A percentile compares a stretch with the other conserved stretches of the same genome.
phyloP scores from a whole-genome alignment of 2,329 filamentous ascomycete genomes.

The Hysterium pulicare region DNA sequence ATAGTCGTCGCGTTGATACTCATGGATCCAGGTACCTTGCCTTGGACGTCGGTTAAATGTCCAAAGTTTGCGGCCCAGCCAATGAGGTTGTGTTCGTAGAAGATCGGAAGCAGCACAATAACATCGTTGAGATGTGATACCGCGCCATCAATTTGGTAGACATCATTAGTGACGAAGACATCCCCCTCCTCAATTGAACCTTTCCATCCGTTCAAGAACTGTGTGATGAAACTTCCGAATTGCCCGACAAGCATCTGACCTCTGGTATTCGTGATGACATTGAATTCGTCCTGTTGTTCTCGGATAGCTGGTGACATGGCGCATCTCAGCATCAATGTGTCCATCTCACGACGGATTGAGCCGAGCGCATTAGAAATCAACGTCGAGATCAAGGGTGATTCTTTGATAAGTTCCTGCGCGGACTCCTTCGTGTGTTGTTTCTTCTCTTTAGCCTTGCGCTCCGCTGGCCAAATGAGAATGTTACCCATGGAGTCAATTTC shows the following conservation, averaged over 20 bases:
- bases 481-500: constrained; percentile 50
- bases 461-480: constrained; percentile 45
- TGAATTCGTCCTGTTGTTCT: constrained; percentile 53
- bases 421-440: constrained; percentile 35
- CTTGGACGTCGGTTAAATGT: constrained; percentile 45
- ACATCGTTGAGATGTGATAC: constrained; percentile 51
- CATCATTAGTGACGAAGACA: constrained; percentile 51
- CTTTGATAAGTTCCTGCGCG: constrained; percentile 35
- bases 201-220: constrained; percentile 48
- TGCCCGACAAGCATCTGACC: constrained; percentile 53
- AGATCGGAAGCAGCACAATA: constrained; percentile 50
- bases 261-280: constrained; percentile 48
- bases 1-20: constrained; percentile 48
- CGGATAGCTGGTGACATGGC: constrained; percentile 52
- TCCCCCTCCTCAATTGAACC: constrained; percentile 50
- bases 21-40: constrained; percentile 51
- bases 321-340: constrained; percentile 50
- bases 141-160: constrained; percentile 48
- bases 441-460: constrained; percentile 25
- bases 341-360: constrained; percentile 50
- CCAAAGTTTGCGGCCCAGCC: constrained; percentile 53
- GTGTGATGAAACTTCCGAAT: constrained; percentile 49
- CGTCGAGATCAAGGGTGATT: constrained; percentile 43
- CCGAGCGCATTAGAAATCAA: constrained; percentile 45
- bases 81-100: constrained; percentile 42